phyloP scores from a whole-genome alignment of 129 eudicot genomes.

The Pulicaria dysenterica region DNA sequence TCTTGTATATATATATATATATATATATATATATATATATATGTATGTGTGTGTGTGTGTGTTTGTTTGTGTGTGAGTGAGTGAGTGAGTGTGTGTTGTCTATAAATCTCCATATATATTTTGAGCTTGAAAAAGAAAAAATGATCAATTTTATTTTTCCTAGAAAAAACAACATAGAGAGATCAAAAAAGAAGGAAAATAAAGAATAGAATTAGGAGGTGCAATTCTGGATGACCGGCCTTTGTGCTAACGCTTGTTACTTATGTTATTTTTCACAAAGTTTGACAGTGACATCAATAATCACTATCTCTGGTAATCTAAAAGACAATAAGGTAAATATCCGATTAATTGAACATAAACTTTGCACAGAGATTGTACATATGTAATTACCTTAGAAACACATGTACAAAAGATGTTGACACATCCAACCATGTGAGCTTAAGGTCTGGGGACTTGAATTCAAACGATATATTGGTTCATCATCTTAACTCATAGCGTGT shows the following conservation, averaged over 20 bases:
- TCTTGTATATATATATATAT: too few relatives aligned
- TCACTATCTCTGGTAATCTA: slow-evolving; percentile 20
- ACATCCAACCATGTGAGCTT: slow-evolving; percentile 59
- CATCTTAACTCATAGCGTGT: slow-evolving; percentile 54
- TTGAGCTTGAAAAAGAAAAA: too few relatives aligned
- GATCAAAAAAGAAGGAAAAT: too few relatives aligned
- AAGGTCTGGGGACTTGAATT: slow-evolving; percentile 56
- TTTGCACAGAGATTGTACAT: slow-evolving; percentile 51
- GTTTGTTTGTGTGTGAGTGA: too few relatives aligned
- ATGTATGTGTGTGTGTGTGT: too few relatives aligned
- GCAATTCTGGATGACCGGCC: slow-evolving; percentile 1
- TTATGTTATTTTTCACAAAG: slow-evolving; percentile 1
- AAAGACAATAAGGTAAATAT: slow-evolving; percentile 39
- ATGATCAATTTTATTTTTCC: too few relatives aligned
- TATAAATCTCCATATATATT: background rate
- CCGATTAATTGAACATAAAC: background rate
- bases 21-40: too few relatives aligned
- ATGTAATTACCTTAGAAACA: slow-evolving; percentile 59
- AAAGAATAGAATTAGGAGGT: slow-evolving; percentile 31
- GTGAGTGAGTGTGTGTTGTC: too few relatives aligned
- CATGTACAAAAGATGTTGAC: slow-evolving; percentile 58
- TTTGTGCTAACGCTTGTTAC: slow-evolving; percentile 15
- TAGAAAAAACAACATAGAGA: background rate
- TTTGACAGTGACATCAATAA: slow-evolving; percentile 25
- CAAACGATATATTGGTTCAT: slow-evolving; percentile 55